Evolutionary conservation across 495 filamentous ascomycete genomes (phyloP).

Genomic region (Cryomyces minteri): DNA sequence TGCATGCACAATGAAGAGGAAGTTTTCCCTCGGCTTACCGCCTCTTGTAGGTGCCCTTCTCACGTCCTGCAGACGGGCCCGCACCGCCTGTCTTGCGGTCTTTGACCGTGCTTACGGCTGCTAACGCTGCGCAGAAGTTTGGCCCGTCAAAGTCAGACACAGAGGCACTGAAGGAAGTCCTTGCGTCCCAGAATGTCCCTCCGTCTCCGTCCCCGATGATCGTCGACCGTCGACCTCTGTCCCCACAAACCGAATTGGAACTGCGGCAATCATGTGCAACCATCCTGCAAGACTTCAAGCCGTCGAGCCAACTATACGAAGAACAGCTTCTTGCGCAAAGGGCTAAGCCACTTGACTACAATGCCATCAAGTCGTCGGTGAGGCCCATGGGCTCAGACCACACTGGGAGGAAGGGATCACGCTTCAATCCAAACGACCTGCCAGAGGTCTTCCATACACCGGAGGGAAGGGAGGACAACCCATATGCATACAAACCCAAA

Average conservation of each 20-base stretch:
- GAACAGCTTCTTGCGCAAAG: slow-evolving; percentile 1
- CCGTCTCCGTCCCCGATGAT: slow-evolving; percentile 17
- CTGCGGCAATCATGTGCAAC: slow-evolving; percentile 18
- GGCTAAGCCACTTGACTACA: background rate
- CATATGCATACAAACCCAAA: slow-evolving; percentile 1
- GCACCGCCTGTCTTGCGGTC: background rate
- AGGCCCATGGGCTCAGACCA: background rate
- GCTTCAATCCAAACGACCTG: background rate
- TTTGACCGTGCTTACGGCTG: background rate
- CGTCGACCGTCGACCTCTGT: slow-evolving; percentile 13
- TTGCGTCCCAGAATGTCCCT: slow-evolving; percentile 8
- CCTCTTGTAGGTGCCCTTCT: slow-evolving; percentile 4
- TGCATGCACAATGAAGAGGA: slow-evolving; percentile 10
- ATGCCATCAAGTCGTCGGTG: background rate
- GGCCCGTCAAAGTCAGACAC: slow-evolving; percentile 7
- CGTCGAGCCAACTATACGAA: slow-evolving; percentile 13
- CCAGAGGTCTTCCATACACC: too few relatives aligned
- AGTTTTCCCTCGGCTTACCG: slow-evolving; percentile 17
- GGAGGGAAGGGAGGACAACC: background rate
- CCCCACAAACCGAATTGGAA: slow-evolving; percentile 14
- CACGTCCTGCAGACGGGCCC: background rate
- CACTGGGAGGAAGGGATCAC: background rate
- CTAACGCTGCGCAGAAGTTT: slow-evolving; percentile 11
- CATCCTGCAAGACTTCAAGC: slow-evolving; percentile 20
- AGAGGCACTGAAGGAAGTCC: slow-evolving; percentile 3